Base-by-base conservation (phyloP, 202 grass and related monocot species). In the Thinopyrum obtusiflorum region DNA sequence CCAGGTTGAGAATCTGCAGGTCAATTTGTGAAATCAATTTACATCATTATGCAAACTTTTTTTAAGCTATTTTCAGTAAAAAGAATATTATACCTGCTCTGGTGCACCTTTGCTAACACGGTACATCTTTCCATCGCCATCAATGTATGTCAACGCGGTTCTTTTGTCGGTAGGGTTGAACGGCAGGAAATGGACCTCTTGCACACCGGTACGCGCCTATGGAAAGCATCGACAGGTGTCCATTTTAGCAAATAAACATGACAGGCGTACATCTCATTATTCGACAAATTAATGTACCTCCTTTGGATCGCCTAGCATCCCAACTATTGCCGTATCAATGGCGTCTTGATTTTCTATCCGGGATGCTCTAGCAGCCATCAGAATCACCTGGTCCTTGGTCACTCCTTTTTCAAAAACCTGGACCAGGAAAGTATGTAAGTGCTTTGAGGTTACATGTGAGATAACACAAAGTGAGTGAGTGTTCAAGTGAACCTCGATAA, bases 121-220 rank as follows among this genome's bases (percentile, higher is more conserved):
- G 70, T 87, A 79, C 90, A 91, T 88, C 80, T 92, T 86, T 33
- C 90, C 90, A 26, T 92, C 85, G 27, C 63, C 40, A 72, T 92
- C 93, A 7, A 95, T 83, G 65, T 95, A 95, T 40, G 90, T 92
- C 73, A 95, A 88, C 40, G 90, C 93, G 27, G 93, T 95, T 70
- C 93, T 89, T 49, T 95, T 95, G 65, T 95, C 93, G 5, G 84
- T 91, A 32, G 93, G 90, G 23, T 95, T 95, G 82, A 95, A 95
- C 9, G 93, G 93, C 20, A 95, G 93, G 61, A 95, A 95, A 73
- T 95, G 93, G 64, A 87, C 80, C 73, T 95, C 88, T 88, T 90
- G 77, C 37, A 95, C 83, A 29, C 90, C 90, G 46, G 88, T 80
- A 74, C 93, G 86, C 27, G 90, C 93, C 92, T 91, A 57, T 8